Evolutionary conservation across 768 basidiomycete species (phyloP), one percentile per base, ranked within the genome.

Genomic region (Leucosporidium scottii): DNA sequence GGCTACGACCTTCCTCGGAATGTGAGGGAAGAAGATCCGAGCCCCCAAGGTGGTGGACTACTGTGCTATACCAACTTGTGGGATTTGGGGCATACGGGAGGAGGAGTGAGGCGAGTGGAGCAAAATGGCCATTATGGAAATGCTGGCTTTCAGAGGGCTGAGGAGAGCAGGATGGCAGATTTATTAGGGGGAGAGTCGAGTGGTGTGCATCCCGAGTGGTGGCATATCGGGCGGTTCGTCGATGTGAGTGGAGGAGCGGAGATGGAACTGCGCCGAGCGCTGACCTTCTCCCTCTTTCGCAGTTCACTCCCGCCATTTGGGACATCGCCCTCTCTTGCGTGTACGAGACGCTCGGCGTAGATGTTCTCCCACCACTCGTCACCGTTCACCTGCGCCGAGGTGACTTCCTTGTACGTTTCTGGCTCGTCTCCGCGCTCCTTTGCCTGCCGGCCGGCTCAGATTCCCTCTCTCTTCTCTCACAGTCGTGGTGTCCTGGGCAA

Each of bases 341-440:
- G 25, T 25, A n/a, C 13, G 23, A 44, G 0, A 67, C 66, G 12
- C 31, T 71, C 39, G 23, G 49, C 47, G 34, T 36, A 21, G 12
- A 23, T 6, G 51, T 71, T 12, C 69, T 66, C 8, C 56, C 64
- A 34, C 44, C 64, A 30, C 63, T 64, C 39, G n/a, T 71, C n/a
- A 71, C 69, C 8, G 50, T 71, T 6, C 69, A 71, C 13, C 25
- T 69, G 1, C 47, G 68, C 2, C 64, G 62, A 8, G 62, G 67
- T 10, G 67, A 68, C 48, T 68, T 64, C 59, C 28, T 34, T 4
- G 39, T 44, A 44, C 39, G 39, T 44, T 44, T 8, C 39, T 44
- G 2, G 39, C 8, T 44, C 39, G 39, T 44, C 39, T 44, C 39
- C 8, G 39, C 39, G 39, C 10, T 17, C 39, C 8, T 17, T 13